phyloP scores from a whole-genome alignment of 1,284 basidiomycete genomes.

The Agroathelia rolfsii region DNA sequence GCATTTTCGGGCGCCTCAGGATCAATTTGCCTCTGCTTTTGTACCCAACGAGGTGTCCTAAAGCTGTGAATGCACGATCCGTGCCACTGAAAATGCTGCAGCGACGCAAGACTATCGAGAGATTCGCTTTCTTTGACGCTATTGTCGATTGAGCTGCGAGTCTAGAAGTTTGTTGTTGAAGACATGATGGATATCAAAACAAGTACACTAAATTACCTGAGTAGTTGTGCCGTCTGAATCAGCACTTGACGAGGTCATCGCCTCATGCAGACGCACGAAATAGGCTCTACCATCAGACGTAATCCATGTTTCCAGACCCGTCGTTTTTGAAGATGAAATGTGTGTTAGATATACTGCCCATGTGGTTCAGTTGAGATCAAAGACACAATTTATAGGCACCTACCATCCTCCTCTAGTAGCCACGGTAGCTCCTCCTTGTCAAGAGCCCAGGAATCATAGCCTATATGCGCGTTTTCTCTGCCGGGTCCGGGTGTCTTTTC shows the following conservation, averaged over 20 bases:
- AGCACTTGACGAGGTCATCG: constrained; percentile 10
- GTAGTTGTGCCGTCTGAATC: constrained; percentile 6
- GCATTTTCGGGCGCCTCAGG: constrained; percentile 25
- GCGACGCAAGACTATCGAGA: constrained; percentile 10
- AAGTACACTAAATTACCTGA: constrained; percentile 13
- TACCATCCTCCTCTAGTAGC: constrained; percentile 63
- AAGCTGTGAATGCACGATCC: constrained; percentile 63
- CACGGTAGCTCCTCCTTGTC: constrained; percentile 64
- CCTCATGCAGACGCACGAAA: constrained; percentile 53
- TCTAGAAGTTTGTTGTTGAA: constrained; percentile 2
- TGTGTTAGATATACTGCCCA: constrained; percentile 46
- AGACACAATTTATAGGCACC: constrained; percentile 12
- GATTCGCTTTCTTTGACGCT: not conserved
- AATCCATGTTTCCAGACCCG: constrained; percentile 68
- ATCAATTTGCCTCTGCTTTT: constrained; percentile 51
- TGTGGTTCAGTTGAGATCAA: constrained; percentile 1
- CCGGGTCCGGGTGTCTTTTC: constrained; percentile 22
- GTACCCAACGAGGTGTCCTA: constrained; percentile 64
- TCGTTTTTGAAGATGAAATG: constrained; percentile 45
- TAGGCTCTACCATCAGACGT: constrained; percentile 76
- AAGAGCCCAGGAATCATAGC: constrained; percentile 64
- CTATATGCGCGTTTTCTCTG: constrained; percentile 18
- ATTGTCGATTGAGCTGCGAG: not conserved
- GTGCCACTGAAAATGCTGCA: constrained; percentile 37
- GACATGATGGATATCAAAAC: constrained; percentile 1